Evolutionary conservation across 78 protist genomes (phyloP).

Genomic region (Tieghemostelium lacteum): DNA sequence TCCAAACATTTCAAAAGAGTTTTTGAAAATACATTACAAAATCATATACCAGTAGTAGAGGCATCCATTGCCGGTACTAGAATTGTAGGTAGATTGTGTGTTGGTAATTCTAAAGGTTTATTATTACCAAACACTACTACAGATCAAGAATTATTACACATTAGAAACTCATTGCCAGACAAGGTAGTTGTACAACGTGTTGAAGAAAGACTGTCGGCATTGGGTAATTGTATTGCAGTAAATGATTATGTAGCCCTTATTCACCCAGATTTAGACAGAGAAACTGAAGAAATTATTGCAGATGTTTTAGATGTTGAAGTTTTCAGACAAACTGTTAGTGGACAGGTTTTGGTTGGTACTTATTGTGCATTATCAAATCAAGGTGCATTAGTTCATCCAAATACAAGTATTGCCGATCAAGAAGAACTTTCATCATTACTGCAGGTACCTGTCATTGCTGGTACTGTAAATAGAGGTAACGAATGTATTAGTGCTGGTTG

Average conservation of each 20-base stretch:
- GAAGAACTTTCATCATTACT: constrained; percentile 97
- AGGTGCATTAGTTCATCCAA: constrained; percentile 99
- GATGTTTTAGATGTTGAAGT: constrained; percentile 97
- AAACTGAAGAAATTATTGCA: constrained; percentile 97
- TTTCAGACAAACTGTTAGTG: constrained; percentile 97
- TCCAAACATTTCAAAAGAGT: constrained; percentile 93
- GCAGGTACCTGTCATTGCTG: constrained; percentile 95
- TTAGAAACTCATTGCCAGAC: constrained; percentile 99
- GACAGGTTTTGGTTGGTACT: constrained; percentile 97
- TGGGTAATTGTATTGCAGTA: constrained; percentile 96
- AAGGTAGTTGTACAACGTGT: constrained; percentile 92
- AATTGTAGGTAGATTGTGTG: constrained; percentile 94
- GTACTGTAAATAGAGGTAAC: constrained; percentile 97
- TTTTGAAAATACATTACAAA: constrained; percentile 95
- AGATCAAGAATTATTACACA: constrained; percentile 98
- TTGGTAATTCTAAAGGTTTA: constrained; percentile 98
- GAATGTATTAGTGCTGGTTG: constrained; percentile 96
- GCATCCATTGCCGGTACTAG: constrained; percentile 92
- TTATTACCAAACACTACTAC: constrained; percentile 96
- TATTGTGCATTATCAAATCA: constrained; percentile 94
- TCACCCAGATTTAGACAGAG: constrained; percentile 98
- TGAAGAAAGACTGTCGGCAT: constrained; percentile 98
- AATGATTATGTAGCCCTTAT: constrained; percentile 99
- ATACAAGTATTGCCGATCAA: constrained; percentile 92
- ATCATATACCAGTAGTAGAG: constrained; percentile 95